Conservation (phyloP, 805 yeast genomes). For the Saccharomycopsis sp. region DNA sequence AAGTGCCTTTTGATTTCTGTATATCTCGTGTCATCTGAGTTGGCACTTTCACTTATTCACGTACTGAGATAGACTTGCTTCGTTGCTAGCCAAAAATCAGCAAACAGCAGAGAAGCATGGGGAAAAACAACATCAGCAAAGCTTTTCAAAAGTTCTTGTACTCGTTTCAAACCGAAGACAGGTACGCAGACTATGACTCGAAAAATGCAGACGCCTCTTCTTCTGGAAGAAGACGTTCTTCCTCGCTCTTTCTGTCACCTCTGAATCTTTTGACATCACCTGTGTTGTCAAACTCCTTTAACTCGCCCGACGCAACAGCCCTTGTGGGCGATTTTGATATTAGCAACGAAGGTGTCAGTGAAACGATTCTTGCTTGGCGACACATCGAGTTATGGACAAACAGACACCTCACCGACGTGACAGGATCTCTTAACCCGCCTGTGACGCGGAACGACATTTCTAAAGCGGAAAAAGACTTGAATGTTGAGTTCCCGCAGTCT, state of each 20-base stretch:
- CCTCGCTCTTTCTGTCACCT: constrained; percentile 14
- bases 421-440: constrained; percentile 68
- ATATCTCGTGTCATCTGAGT: background rate
- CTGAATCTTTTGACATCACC: constrained; percentile 17
- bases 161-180: constrained; percentile 58
- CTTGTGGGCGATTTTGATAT: constrained; percentile 23
- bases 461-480: constrained; percentile 79
- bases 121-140: constrained; percentile 24
- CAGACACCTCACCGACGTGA: constrained; percentile 72
- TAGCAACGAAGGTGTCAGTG: constrained; percentile 47
- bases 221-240: constrained; percentile 18
- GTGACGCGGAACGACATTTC: constrained; percentile 75
- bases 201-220: constrained; percentile 23
- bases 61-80: too few species aligned
- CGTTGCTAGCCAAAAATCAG: background rate
- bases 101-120: background rate
- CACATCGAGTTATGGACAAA: constrained; percentile 82
- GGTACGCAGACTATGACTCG: constrained; percentile 61
- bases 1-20: background rate
- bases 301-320: constrained; percentile 28
- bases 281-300: constrained; percentile 21
- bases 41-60: too few species aligned
- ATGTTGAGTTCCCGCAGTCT: constrained; percentile 67
- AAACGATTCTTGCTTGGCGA: constrained; percentile 76
- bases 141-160: constrained; percentile 54